These are phyloP conservation scores for Lentinula aciculospora DNA, from an alignment of 768 basidiomycete genomes.

Conservation along the genomic window DNA sequence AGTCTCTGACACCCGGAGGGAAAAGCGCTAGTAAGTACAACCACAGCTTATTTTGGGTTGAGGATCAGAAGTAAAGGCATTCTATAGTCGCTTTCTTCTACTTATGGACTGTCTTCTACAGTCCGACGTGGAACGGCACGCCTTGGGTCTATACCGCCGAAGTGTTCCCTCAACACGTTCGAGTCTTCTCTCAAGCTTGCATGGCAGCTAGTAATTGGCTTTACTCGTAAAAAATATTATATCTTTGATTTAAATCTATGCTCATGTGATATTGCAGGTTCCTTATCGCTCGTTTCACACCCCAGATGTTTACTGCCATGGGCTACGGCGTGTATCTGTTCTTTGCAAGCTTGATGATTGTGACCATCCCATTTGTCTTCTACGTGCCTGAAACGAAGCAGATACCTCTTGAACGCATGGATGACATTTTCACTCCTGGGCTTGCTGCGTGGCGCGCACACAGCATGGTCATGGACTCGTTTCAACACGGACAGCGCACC, in stretches of 20 bases:
- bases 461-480: slow-evolving; percentile 17
- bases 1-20: slow-evolving; percentile 19
- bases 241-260: not conserved
- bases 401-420: slow-evolving; percentile 37
- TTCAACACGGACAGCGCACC: slow-evolving; percentile 7
- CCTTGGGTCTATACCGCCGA: slow-evolving; percentile 41
- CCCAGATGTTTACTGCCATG: slow-evolving; percentile 31
- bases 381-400: slow-evolving; percentile 36
- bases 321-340: slow-evolving; percentile 33
- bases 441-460: slow-evolving; percentile 29
- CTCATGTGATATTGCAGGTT: slow-evolving; percentile 11
- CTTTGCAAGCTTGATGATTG: slow-evolving; percentile 27
- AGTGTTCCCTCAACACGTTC: slow-evolving; percentile 32
- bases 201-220: slow-evolving; percentile 31
- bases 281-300: slow-evolving; percentile 30
- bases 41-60: not conserved
- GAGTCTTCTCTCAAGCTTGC: slow-evolving; percentile 31
- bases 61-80: not conserved
- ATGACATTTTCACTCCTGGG: slow-evolving; percentile 30
- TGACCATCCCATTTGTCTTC: slow-evolving; percentile 28
- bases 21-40: slow-evolving; percentile 23
- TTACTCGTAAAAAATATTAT: not conserved
- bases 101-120: slow-evolving; percentile 32
- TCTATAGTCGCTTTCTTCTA: slow-evolving; percentile 27
- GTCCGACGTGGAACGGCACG: slow-evolving; percentile 38